Base-by-base conservation (phyloP, 768 basidiomycete genomes). In the Mycena kentingensis region DNA sequence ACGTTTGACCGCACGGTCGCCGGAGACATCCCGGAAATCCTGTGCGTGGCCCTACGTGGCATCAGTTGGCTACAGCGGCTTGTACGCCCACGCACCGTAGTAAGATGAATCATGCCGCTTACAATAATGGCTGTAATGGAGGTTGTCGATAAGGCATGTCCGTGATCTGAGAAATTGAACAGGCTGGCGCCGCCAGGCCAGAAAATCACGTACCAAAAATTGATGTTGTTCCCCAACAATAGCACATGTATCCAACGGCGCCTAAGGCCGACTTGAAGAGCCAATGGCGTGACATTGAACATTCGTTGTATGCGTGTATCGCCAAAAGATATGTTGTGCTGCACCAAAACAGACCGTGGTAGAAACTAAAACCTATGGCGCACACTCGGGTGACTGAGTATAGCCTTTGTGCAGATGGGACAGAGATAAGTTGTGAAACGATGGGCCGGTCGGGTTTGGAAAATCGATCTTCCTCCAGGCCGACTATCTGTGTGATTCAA, bases 91-190 rank as follows among this genome's bases (percentile, higher is more conserved):
- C 67, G 63, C 11, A 73, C 62, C 0, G 72, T 74, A 6, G 73
- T 73, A 3, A 64, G 38, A 24, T 71, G 68, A 27, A 74, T 62
- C 24, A 57, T 57, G 41, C 63, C 54, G 24, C 66, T 73, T 43
- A 67, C 54, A 6, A 53, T 41, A 22, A 71, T 54, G 10, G 71
- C 69, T 21, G 51, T 44, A 18, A 47, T 29, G 5, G 59, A 57
- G 3, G 45, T 48, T 5, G 29, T 16, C 4, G 51, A 57, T n/a
- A 60, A 27, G 2, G 55, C 37, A 24, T 28, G 29, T 11, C 47
- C 43, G 44, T 57, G 31, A 35, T 48, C 59, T 60, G 3, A 24
- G 21, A 11, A 26, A 19, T 27, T 3, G 15, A 27, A 19, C n/a
- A n/a, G 8, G 3, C n/a, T 21, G 6, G 15, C 16, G 5, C n/a